These are phyloP conservation scores for Hypoxylon crocopeplum DNA, from an alignment of 495 filamentous ascomycete species.

Conservation along the genomic window DNA sequence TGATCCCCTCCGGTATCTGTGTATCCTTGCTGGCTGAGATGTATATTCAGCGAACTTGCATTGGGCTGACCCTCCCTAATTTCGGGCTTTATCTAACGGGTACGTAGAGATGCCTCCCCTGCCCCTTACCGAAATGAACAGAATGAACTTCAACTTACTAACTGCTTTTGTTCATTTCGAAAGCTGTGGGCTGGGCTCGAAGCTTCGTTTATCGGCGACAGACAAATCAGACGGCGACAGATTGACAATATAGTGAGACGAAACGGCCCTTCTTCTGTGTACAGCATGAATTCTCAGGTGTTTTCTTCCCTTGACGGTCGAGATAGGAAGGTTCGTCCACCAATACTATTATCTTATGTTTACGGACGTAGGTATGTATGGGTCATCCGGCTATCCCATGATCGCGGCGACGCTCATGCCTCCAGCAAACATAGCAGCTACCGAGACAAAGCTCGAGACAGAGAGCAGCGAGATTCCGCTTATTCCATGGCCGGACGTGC, in stretches of 20 bases:
- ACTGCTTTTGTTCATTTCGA: neutral
- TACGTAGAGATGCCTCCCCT: neutral
- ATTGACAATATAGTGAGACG: too few relatives aligned
- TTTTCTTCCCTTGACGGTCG: neutral
- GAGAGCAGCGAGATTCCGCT: slow-evolving; percentile 60
- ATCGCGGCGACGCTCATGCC: slow-evolving; percentile 39
- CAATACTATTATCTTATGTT: neutral
- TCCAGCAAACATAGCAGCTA: slow-evolving; percentile 56
- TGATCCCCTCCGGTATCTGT: slow-evolving; percentile 18
- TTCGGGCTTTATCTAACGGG: slow-evolving; percentile 5
- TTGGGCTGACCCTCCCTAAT: neutral
- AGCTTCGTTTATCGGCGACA: too few relatives aligned
- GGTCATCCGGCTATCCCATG: slow-evolving; percentile 7
- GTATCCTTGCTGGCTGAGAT: too few relatives aligned
- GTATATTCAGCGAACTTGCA: neutral
- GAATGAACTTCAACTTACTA: slow-evolving; percentile 6
- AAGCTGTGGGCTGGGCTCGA: too few relatives aligned
- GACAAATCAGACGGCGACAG: too few relatives aligned
- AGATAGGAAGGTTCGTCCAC: neutral
- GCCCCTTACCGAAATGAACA: neutral
- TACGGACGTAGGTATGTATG: neutral
- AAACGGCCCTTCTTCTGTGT: too few relatives aligned
- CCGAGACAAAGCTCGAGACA: slow-evolving; percentile 58
- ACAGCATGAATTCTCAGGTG: too few relatives aligned
- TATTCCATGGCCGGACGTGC: slow-evolving; percentile 67